Base-by-base conservation (phyloP, 1,139 yeast genomes). In the Pichia sp. region DNA sequence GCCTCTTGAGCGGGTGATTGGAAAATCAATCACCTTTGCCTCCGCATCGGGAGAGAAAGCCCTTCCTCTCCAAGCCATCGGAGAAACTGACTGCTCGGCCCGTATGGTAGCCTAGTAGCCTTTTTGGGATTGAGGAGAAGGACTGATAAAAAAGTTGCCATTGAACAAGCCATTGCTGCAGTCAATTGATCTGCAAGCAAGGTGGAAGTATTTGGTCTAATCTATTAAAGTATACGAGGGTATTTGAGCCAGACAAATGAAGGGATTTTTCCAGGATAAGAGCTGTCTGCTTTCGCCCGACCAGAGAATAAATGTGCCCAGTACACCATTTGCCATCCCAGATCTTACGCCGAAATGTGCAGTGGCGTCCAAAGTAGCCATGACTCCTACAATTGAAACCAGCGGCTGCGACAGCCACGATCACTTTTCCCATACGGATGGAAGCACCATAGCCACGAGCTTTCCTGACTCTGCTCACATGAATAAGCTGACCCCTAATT, bases 251-350 rank as follows among this genome's bases (percentile, higher is more conserved):
- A 11, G 15, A 16, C 15, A 7, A 1, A 50, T 50, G 53, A 50
- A 45, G 30, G 23, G 49, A 3, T 50, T 50, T 26, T n/a, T 50
- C 3, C 49, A 50, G 5, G 53, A 45, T 7, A 50, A 29, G 13
- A 10, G 40, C 8, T 40, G 43, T 30, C 38, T 15, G 7, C 26
- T 45, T 8, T 48, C 52, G 6, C 55, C 55, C 11, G 55, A 52
- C 16, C 50, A 49, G 7, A 15, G 47, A n/a, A 19, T 46, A 3
- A 38, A 11, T 31, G 41, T 29, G 11, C n/a, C 50, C 4, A 19
- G 16, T 13, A n/a, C 49, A 11, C 40, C 42, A 11, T 29, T 13
- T 11, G 47, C 47, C 34, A 30, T 45, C 36, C 40, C 36, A 8
- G 38, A 45, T 13, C 13, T 45, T 2, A n/a, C 47, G 13, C 36